Percentiles rank a stretch among this genome's conserved stretches.
phyloP scores from a whole-genome alignment of 805 yeast genomes.

The Zygosaccharomyces bailii region DNA sequence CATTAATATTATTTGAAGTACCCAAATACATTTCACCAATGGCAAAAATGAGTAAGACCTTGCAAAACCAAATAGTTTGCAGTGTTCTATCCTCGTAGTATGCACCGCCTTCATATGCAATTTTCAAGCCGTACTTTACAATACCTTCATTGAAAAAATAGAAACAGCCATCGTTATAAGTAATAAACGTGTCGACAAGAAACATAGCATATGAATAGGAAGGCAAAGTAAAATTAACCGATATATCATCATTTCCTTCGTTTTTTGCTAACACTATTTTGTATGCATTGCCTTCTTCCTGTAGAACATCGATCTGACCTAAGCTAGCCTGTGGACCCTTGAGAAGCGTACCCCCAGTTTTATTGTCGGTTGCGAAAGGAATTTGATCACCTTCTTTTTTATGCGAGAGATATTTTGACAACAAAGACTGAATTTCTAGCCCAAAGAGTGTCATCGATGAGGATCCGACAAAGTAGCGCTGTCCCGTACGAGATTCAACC shows the following conservation, averaged over 20 bases:
- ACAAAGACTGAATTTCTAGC: slow-evolving; percentile 66
- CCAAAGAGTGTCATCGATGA: slow-evolving; percentile 83
- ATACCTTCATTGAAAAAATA: slow-evolving; percentile 81
- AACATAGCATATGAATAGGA: slow-evolving; percentile 73
- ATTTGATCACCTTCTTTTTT: slow-evolving; percentile 1
- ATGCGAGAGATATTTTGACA: slow-evolving; percentile 37
- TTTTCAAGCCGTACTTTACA: slow-evolving; percentile 61
- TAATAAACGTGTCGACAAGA: slow-evolving; percentile 69
- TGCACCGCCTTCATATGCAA: slow-evolving; percentile 51
- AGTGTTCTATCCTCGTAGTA: slow-evolving; percentile 50
- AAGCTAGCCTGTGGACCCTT: slow-evolving; percentile 5
- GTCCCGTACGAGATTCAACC: slow-evolving; percentile 72
- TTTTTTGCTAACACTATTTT: slow-evolving; percentile 64
- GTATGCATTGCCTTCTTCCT: slow-evolving; percentile 75
- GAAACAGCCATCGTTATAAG: slow-evolving; percentile 80
- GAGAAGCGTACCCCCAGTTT: background rate
- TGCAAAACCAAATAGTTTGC: slow-evolving; percentile 80
- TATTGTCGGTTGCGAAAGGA: slow-evolving; percentile 6
- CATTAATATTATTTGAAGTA: slow-evolving; percentile 58
- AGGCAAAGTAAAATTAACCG: slow-evolving; percentile 70
- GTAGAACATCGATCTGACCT: slow-evolving; percentile 48
- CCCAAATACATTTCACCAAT: slow-evolving; percentile 82
- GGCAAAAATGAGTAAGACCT: slow-evolving; percentile 67
- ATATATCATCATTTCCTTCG: slow-evolving; percentile 40
- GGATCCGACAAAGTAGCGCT: slow-evolving; percentile 71